These are phyloP conservation scores for Cladophialophora chaetospira DNA, from an alignment of 2,329 filamentous ascomycete species.

Conservation along the genomic window DNA sequence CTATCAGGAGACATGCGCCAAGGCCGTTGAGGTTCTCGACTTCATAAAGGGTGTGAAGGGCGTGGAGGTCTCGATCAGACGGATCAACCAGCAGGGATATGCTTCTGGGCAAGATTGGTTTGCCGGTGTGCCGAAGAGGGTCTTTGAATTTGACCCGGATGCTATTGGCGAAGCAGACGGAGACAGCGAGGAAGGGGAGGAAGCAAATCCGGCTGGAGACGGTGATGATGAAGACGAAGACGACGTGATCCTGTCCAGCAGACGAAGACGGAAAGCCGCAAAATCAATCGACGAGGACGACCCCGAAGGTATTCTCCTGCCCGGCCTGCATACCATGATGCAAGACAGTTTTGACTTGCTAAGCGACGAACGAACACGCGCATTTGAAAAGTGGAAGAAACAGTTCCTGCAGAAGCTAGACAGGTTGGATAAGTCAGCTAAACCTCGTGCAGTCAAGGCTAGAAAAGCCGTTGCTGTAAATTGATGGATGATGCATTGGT, in stretches of 20 bases:
- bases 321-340: constrained; percentile 55
- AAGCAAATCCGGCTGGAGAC: background rate
- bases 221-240: constrained; percentile 28
- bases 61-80: constrained; percentile 63
- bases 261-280: background rate
- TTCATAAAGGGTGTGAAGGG: constrained; percentile 51
- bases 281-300: background rate
- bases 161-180: constrained; percentile 30
- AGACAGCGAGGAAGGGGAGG: background rate
- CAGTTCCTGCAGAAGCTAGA: constrained; percentile 44
- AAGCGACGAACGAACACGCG: constrained; percentile 46
- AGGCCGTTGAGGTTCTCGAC: constrained; percentile 26
- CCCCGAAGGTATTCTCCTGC: constrained; percentile 42
- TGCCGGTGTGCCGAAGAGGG: constrained; percentile 51
- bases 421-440: constrained; percentile 37
- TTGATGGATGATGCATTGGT: background rate
- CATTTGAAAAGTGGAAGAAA: constrained; percentile 49
- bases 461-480: constrained; percentile 8
- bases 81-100: constrained; percentile 54
- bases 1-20: constrained; percentile 24
- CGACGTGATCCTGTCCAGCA: background rate
- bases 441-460: constrained; percentile 1
- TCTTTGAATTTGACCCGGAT: constrained; percentile 41
- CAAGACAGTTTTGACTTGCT: constrained; percentile 51
- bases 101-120: constrained; percentile 69